Evolutionary conservation across 345 rosid genomes (phyloP).

Genomic region (Gynandropsis gynandra): DNA sequence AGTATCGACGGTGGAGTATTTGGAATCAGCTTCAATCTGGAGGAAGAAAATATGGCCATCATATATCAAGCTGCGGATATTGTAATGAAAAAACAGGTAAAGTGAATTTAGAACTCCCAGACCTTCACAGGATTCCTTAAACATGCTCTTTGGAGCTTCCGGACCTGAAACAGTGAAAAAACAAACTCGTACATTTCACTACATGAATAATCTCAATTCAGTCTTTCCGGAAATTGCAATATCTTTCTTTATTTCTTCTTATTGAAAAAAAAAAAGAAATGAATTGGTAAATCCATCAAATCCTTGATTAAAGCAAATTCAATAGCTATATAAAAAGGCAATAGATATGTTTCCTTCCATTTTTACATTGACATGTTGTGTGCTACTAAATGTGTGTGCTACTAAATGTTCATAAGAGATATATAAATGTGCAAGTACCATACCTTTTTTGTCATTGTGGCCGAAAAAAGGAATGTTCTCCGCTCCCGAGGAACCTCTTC

Average conservation of each 20-base stretch:
- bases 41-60: slow-evolving; percentile 14
- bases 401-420: no score
- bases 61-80: slow-evolving; percentile 3
- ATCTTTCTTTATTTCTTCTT: no score
- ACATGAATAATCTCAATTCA: no score
- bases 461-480: slow-evolving; percentile 84
- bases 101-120: slow-evolving; percentile 1
- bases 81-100: slow-evolving; percentile 1
- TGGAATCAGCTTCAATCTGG: slow-evolving; percentile 91
- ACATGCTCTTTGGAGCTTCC: slow-evolving; percentile 90
- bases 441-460: slow-evolving; percentile 97
- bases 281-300: no score
- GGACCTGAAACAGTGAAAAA: slow-evolving; percentile 40
- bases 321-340: no score
- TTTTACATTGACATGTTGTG: no score
- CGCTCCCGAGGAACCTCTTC: slow-evolving; percentile 62
- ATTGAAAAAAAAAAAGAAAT: no score
- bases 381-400: no score
- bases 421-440: neutral
- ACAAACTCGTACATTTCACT: no score
- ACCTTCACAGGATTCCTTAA: slow-evolving; percentile 93
- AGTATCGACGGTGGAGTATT: slow-evolving; percentile 92
- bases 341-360: no score
- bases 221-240: no score
- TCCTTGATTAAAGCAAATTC: no score